phyloP scores from a whole-genome alignment of 768 basidiomycete species.

The Leccinum barrowsii region DNA sequence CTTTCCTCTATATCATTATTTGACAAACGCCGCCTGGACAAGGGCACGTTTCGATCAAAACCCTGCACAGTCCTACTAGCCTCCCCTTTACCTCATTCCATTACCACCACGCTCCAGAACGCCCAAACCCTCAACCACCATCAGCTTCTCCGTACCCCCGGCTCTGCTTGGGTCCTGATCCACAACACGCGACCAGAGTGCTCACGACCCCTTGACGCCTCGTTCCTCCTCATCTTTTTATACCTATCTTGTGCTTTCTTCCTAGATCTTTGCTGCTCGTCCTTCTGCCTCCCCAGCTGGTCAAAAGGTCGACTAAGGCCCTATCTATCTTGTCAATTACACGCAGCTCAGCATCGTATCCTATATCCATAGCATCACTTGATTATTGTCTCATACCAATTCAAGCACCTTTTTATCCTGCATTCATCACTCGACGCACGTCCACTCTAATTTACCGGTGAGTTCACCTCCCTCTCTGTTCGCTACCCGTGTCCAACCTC shows the following conservation, averaged over 20 bases:
- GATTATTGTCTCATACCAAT: constrained; percentile 47
- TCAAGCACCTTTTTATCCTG: constrained; percentile 44
- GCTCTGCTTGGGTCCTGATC: constrained; percentile 29
- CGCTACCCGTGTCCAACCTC: constrained; percentile 20
- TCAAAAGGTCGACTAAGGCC: constrained; percentile 36
- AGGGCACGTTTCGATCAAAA: constrained; percentile 84
- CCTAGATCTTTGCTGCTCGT: constrained; percentile 39
- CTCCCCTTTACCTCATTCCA: constrained; percentile 60
- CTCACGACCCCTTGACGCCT: constrained; percentile 59
- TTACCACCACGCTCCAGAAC: constrained; percentile 31
- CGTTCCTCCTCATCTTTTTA: constrained; percentile 44
- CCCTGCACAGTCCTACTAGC: constrained; percentile 46
- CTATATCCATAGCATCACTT: constrained; percentile 42
- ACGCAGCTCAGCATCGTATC: constrained; percentile 38
- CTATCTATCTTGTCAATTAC: constrained; percentile 38
- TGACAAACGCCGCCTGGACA: constrained; percentile 50
- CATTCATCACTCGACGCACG: constrained; percentile 42
- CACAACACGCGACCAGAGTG: constrained; percentile 39
- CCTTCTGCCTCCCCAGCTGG: constrained; percentile 31
- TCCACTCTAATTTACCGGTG: constrained; percentile 47
- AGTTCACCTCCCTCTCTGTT: constrained; percentile 21
- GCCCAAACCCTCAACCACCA: constrained; percentile 37
- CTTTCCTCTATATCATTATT: constrained; percentile 32
- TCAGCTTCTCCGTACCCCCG: constrained; percentile 27
- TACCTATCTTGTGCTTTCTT: constrained; percentile 47